These are phyloP conservation scores for Phytophthora cryptogea DNA, from an alignment of 352 stramenopile genomes.

Conservation along the genomic window DNA sequence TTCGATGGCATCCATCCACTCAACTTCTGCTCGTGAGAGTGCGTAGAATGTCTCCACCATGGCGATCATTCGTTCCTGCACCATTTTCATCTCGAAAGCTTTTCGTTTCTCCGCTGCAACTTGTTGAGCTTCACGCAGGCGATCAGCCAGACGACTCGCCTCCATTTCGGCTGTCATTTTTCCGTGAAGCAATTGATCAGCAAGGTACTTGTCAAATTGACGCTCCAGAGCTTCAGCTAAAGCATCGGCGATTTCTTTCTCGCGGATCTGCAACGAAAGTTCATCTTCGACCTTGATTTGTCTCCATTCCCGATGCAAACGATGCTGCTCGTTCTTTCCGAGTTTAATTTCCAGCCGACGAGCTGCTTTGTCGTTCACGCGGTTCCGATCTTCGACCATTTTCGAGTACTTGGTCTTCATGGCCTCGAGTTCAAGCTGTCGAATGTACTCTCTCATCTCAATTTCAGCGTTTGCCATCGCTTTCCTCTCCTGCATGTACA, in stretches of 20 bases:
- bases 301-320: slow-evolving; percentile 70
- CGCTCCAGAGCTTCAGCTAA: slow-evolving; percentile 52
- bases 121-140: slow-evolving; percentile 51
- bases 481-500: slow-evolving; percentile 67
- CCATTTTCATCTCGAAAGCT: slow-evolving; percentile 58
- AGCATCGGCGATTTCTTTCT: slow-evolving; percentile 44
- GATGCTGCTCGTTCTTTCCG: slow-evolving; percentile 80
- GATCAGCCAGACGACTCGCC: slow-evolving; percentile 41
- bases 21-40: slow-evolving; percentile 35
- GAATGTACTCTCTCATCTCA: slow-evolving; percentile 74
- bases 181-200: slow-evolving; percentile 60
- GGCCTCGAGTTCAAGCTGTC: slow-evolving; percentile 61
- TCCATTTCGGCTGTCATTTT: slow-evolving; percentile 56
- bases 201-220: slow-evolving; percentile 66
- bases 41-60: slow-evolving; percentile 58
- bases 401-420: slow-evolving; percentile 82
- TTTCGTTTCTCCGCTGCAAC: slow-evolving; percentile 46
- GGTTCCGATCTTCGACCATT: slow-evolving; percentile 63
- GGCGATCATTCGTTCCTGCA: slow-evolving; percentile 69
- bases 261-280: slow-evolving; percentile 59
- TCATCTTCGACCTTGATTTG: slow-evolving; percentile 72
- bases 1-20: slow-evolving; percentile 63
- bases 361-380: slow-evolving; percentile 65
- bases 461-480: slow-evolving; percentile 63
- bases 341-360: slow-evolving; percentile 79